Percentiles rank a stretch among this genome's conserved stretches.
Conservation (phyloP, 345 rosid species). For the Hevea brasiliensis region DNA sequence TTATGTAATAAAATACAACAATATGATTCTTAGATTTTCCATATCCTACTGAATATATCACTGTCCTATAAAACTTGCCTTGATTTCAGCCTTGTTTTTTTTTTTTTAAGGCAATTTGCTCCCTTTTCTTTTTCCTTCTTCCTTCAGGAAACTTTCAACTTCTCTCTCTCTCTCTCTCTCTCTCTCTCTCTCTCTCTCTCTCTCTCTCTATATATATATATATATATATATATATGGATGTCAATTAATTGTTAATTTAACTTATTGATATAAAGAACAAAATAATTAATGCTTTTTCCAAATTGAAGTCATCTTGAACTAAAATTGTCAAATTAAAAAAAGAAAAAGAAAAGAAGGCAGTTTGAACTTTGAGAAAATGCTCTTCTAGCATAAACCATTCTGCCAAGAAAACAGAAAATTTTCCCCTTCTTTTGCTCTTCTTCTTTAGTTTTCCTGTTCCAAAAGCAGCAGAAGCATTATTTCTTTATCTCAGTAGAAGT, state of each 20-base stretch:
- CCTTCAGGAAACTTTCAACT: neutral
- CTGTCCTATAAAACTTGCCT: neutral
- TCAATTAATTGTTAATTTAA: neutral
- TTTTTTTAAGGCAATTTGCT: neutral
- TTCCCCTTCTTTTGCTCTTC: slow-evolving; percentile 5
- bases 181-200: too few relatives aligned
- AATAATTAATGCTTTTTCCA: neutral
- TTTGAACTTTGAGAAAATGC: neutral
- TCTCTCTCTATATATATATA: too few relatives aligned
- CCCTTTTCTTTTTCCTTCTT: neutral
- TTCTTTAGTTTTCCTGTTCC: neutral
- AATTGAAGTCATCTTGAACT: neutral
- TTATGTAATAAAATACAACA: neutral
- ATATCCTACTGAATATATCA: too few relatives aligned
- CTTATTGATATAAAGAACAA: neutral
- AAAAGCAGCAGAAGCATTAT: neutral
- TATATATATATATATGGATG: neutral
- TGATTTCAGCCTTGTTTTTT: neutral
- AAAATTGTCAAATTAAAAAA: neutral
- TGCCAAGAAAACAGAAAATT: neutral
- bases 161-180: neutral
- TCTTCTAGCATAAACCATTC: neutral
- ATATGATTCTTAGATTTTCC: neutral
- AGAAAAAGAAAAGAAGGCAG: neutral
- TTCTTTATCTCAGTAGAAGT: neutral